Evolutionary conservation across 2,329 filamentous ascomycete species (phyloP), one percentile per base, ranked within the genome.

Genomic region (Harringtonia aguacate): DNA sequence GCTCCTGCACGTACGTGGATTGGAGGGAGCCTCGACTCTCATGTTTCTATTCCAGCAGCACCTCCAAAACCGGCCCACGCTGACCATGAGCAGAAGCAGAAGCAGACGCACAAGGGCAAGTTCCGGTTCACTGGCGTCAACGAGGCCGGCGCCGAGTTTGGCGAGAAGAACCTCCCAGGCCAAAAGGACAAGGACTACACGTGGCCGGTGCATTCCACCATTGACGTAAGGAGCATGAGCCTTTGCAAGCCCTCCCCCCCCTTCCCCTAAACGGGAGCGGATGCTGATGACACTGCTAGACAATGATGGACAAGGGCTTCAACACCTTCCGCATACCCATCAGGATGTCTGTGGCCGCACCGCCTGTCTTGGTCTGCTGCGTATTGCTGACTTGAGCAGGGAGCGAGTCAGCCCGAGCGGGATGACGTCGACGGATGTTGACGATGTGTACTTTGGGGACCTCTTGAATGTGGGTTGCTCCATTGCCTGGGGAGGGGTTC

Each of bases 91-190:
- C n/a, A n/a, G n/a, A n/a, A n/a, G n/a, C n/a, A n/a, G n/a, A 59
- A 56, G 44, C 49, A 48, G 47, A 64, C 63, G 53, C 58, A 61
- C 21, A 58, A 57, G 15, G 55, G 53, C 51, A 58, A 57, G 46
- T 61, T 63, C 46, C 49, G 59, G 47, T 64, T 61, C 44, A 55
- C 57, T 20, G 61, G 61, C 22, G 55, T 61, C 49, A 63, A 58
- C 44, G 56, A 79, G 55, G 71, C 74, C 18, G 77, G 77, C 13
- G 76, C 77, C 35, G 79, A 84, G 51, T 82, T 82, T 47, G 77
- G 77, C 34, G 65, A 72, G 46, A 61, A 55, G 21, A 68, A 64
- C 42, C 62, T 79, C 28, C 77, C 78, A 2, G 78, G 78, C 10
- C 58, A 59, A 2, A 64, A 73, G 44, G 69, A 66, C 40, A 79